Conservation (phyloP, 805 yeast species). For the Ogataea angusta region DNA sequence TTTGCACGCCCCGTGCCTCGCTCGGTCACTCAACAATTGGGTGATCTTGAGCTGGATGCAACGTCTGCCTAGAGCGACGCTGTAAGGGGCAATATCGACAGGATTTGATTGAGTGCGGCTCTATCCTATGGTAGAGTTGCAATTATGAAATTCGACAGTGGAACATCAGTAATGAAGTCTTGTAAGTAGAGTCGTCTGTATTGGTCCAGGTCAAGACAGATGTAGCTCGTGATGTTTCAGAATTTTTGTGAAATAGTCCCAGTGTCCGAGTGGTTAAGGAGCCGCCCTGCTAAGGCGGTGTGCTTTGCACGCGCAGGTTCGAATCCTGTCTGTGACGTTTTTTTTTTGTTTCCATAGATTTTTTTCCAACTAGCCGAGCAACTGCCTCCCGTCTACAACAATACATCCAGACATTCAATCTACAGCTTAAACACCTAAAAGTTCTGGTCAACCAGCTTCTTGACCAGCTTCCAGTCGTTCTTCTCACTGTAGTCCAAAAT, state of each 20-base stretch:
- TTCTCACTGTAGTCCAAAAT: conserved; percentile 66
- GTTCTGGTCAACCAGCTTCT: conserved; percentile 50
- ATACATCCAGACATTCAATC: no score
- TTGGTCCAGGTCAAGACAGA: no score
- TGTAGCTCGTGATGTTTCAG: not conserved
- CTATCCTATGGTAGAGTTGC: conserved; percentile 39
- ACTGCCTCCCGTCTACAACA: no score
- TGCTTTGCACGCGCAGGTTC: conserved; percentile 97
- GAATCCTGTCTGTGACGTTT: conserved; percentile 98
- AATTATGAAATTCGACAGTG: conserved; percentile 37
- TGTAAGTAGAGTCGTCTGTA: no score
- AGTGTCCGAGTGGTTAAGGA: conserved; percentile 77
- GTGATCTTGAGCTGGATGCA: conserved; percentile 64
- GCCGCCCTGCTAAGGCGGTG: conserved; percentile 84
- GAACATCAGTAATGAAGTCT: not conserved
- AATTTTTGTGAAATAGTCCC: conserved; percentile 36
- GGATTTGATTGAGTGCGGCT: conserved; percentile 60
- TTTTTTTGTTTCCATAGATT: conserved; percentile 31
- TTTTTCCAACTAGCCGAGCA: not conserved
- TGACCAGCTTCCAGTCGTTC: conserved; percentile 56
- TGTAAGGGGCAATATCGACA: conserved; percentile 48
- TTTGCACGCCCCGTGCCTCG: conserved; percentile 58
- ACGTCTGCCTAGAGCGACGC: conserved; percentile 2
- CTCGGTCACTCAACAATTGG: conserved; percentile 43
- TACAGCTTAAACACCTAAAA: conserved; percentile 20